Evolutionary conservation across 305 asterid species (phyloP).

Genomic region (Coffea humblotiana): DNA sequence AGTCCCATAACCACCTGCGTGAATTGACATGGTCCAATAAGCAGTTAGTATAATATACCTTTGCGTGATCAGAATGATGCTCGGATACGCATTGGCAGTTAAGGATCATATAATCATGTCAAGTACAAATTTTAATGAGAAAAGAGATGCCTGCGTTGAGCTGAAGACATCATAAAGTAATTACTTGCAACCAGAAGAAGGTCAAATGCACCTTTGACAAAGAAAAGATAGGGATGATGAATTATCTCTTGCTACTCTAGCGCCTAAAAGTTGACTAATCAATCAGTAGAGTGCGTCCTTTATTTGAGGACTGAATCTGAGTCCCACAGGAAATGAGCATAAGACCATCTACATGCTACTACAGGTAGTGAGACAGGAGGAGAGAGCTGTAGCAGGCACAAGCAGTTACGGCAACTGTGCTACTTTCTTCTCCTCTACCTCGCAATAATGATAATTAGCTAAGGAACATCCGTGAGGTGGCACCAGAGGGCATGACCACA

Average conservation of each 20-base stretch:
- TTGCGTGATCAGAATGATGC: neutral
- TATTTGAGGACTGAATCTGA: neutral
- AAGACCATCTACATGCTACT: neutral
- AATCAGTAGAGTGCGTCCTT: neutral
- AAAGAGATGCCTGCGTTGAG: neutral
- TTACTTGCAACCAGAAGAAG: neutral
- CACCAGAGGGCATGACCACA: conserved; percentile 19
- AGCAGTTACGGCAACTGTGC: neutral
- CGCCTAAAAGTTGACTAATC: neutral
- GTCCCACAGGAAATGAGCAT: neutral
- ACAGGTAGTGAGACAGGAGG: neutral
- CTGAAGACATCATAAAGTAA: neutral
- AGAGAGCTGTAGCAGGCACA: conserved; percentile 1
- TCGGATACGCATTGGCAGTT: neutral
- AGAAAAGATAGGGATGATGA: neutral
- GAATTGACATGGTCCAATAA: conserved; percentile 3
- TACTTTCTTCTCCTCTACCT: neutral
- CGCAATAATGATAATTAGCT: conserved; percentile 2
- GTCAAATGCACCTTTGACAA: neutral
- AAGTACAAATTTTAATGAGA: neutral
- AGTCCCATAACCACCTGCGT: conserved; percentile 93
- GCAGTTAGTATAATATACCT: neutral
- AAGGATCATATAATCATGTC: neutral
- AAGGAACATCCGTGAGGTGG: conserved; percentile 13
- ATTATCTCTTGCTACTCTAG: neutral